Conservation (phyloP, 306 rosid species). For the Nissolia schottii region DNA sequence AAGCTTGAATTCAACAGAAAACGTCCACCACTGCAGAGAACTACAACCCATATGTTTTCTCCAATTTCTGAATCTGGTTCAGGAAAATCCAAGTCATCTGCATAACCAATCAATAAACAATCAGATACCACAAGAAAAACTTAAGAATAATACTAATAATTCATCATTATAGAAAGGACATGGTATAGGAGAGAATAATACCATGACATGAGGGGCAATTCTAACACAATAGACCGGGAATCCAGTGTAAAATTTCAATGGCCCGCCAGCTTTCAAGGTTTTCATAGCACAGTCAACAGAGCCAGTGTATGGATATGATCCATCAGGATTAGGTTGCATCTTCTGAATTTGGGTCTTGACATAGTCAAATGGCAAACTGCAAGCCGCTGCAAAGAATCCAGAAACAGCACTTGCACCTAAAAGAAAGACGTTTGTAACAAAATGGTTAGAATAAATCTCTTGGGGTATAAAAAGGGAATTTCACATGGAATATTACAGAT, state of each 20-base stretch:
- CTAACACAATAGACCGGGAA: conserved; percentile 91
- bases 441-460: not conserved
- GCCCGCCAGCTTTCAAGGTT: conserved; percentile 85
- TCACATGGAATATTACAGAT: not conserved
- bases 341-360: conserved; percentile 97
- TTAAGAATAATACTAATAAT: no score
- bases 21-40: conserved; percentile 3
- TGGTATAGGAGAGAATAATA: conserved; percentile 31
- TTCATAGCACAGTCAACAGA: conserved; percentile 77
- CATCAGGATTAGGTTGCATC: conserved; percentile 95
- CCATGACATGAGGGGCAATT: conserved; percentile 99
- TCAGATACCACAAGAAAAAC: not conserved
- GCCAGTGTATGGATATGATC: conserved; percentile 86
- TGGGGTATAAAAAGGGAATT: not conserved
- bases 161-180: not conserved
- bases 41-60: conserved; percentile 65
- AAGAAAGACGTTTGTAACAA: not conserved
- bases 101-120: conserved; percentile 24
- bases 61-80: conserved; percentile 74
- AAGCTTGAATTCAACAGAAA: conserved; percentile 37
- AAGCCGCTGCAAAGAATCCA: conserved; percentile 91
- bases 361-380: conserved; percentile 95
- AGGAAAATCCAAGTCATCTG: conserved; percentile 99
- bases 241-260: conserved; percentile 79
- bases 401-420: conserved; percentile 88